Conservation (phyloP, 768 basidiomycete species). For the Favolaschia claudopus region DNA sequence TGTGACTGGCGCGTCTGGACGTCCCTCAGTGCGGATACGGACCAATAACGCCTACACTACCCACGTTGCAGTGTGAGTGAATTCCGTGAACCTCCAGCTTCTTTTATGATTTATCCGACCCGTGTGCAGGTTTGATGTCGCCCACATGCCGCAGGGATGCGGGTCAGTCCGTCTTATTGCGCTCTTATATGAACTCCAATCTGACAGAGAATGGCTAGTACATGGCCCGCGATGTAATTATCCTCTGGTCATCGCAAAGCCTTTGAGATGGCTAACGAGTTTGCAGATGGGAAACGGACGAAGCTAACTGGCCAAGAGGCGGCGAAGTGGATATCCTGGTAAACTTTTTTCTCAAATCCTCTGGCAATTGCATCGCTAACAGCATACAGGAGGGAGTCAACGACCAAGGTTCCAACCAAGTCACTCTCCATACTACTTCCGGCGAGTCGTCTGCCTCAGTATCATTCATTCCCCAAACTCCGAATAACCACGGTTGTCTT, state of each 20-base stretch:
- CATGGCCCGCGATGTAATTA: constrained; percentile 52
- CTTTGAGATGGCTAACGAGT: constrained; percentile 6
- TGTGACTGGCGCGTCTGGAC: constrained; percentile 52
- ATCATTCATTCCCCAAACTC: no score
- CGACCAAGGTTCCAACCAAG: constrained; percentile 48
- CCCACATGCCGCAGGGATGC: constrained; percentile 65
- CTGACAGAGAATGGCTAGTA: constrained; percentile 28
- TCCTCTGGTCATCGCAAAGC: not conserved
- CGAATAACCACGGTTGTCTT: no score
- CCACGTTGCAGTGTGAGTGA: constrained; percentile 61
- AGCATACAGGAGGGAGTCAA: constrained; percentile 67
- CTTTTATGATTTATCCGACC: constrained; percentile 29
- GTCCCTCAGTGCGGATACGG: constrained; percentile 61
- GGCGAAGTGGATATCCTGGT: constrained; percentile 50
- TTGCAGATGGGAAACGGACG: constrained; percentile 59
- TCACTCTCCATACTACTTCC: constrained; percentile 54
- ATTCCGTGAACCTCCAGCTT: not conserved
- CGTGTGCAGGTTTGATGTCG: constrained; percentile 48
- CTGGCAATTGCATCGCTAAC: no score
- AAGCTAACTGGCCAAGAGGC: constrained; percentile 55
- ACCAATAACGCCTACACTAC: constrained; percentile 59
- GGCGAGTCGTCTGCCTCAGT: no score
- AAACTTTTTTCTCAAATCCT: no score
- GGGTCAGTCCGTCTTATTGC: constrained; percentile 39
- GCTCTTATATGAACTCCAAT: not conserved